These are phyloP conservation scores for Mortierella alpina DNA, from an alignment of 192 early-diverging fungal genomes.

Conservation along the genomic window DNA sequence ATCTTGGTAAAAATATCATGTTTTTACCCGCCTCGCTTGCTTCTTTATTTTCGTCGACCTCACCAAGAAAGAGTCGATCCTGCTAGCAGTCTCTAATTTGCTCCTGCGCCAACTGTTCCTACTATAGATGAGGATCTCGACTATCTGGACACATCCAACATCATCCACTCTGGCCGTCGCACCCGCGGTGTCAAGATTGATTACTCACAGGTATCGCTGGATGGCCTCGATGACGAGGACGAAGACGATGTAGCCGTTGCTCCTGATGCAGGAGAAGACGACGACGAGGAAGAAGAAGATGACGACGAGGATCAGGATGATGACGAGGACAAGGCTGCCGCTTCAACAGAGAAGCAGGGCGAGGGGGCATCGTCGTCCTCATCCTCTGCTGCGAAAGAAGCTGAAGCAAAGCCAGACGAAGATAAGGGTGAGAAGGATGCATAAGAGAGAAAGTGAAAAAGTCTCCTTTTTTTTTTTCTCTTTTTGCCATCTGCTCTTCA, in stretches of 20 bases:
- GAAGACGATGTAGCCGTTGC: conserved; percentile 28
- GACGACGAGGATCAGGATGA: conserved; percentile 41
- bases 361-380: conserved; percentile 1
- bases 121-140: conserved; percentile 68
- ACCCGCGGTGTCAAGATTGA: conserved; percentile 81
- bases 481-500: not conserved
- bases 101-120: not conserved
- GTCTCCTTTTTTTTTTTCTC: not conserved
- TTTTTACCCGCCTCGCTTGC: not conserved
- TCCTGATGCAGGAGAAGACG: conserved; percentile 26
- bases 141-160: conserved; percentile 68
- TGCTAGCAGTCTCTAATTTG: not conserved
- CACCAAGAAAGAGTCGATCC: not conserved
- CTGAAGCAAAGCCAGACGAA: not conserved
- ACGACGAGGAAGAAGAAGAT: conserved; percentile 42
- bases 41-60: not conserved
- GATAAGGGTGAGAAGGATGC: too few relatives aligned
- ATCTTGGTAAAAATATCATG: conserved; percentile 32
- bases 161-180: conserved; percentile 72
- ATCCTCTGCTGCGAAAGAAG: not conserved
- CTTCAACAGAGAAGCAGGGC: too few relatives aligned
- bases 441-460: not conserved
- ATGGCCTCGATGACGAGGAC: conserved; percentile 61
- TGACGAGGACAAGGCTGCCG: conserved; percentile 4
- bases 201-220: conserved; percentile 75